Percentiles rank a stretch among this genome's conserved stretches.
phyloP scores from a whole-genome alignment of 768 basidiomycete genomes.

The Lepiota brunneoincarnata region DNA sequence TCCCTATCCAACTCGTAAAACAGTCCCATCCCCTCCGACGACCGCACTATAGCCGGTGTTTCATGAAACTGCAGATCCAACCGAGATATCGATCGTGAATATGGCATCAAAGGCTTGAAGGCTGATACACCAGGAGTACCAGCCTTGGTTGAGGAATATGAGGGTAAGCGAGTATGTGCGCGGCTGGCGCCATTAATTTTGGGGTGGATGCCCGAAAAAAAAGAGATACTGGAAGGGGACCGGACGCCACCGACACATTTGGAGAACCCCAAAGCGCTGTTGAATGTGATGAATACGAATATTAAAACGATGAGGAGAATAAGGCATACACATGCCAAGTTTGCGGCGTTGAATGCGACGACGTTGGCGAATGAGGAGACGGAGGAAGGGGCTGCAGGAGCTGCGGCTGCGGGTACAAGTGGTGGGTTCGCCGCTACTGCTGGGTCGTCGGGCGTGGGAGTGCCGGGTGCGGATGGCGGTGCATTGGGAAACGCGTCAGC shows the following conservation, averaged over 20 bases:
- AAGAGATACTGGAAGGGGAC: background rate
- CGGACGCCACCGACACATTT: constrained; percentile 10
- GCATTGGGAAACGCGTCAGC: constrained; percentile 21
- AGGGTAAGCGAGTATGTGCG: constrained; percentile 39
- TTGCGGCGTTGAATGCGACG: constrained; percentile 50
- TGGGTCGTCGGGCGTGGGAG: constrained; percentile 11
- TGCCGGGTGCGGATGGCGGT: constrained; percentile 22
- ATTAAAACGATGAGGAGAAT: constrained; percentile 73
- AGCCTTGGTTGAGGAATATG: constrained; percentile 23
- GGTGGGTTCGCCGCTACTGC: constrained; percentile 19
- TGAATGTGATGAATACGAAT: constrained; percentile 74
- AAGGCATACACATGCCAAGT: constrained; percentile 69
- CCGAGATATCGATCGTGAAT: constrained; percentile 11
- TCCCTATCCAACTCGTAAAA: constrained; percentile 62
- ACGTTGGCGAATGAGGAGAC: constrained; percentile 30
- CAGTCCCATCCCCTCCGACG: constrained; percentile 67
- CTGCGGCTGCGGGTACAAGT: constrained; percentile 22
- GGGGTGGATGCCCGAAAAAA: constrained; percentile 27
- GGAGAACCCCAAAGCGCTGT: constrained; percentile 45
- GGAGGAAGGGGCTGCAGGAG: constrained; percentile 32
- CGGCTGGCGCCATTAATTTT: constrained; percentile 36
- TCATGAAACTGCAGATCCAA: constrained; percentile 58
- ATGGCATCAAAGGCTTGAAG: constrained; percentile 24
- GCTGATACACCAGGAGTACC: constrained; percentile 29
- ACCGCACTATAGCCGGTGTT: constrained; percentile 65